Base-by-base conservation (phyloP, 169 alveolate genomes). In the Cryptosporidium ryanae region DNA sequence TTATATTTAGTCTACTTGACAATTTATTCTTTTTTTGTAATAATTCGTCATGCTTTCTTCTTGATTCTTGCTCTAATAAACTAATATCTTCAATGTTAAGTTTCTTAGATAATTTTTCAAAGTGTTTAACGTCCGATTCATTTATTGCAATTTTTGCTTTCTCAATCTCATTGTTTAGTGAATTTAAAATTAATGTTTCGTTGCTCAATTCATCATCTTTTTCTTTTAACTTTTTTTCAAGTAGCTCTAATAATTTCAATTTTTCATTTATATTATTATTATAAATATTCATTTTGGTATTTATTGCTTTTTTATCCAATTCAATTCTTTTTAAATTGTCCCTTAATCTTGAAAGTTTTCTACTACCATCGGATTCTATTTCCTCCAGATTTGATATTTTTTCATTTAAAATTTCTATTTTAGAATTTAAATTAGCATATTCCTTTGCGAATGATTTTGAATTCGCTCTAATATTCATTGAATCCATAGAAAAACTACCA, bases 1-100 rank as follows among this genome's bases (percentile, higher is more conserved):
- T 49, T 1, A 89, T 61, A 29, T 82, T 61, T 23, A 65, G 32
- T 38, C 18, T 82, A 6, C 50, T 61, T 8, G 64, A 59, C 13
- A 82, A 54, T 29, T 49, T 83, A 32, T 65, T 82, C 61, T 25
- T 63, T 27, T 89, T 89, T 1, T 82, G 31, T n/a, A 89, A 29
- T 21, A 10, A 23, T 27, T 82, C 90, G 34, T 89, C 92, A 34
- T 61, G 68, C 18, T 2, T 27, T 44, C 50, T 76, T 17, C 76
- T 55, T 1, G 50, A 55, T 3, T 55, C 44, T 27, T 76, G 76
- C 27, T 76, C 87, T 12, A 76, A 70, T 59, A 27, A 34, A 76
- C 71, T 34, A 38, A 76, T 76, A 76, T 76, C 76, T 2, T 76
- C 44, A 23, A 76, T 76, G 23, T 76, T 76, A 29, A 76, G 49